Conservation (phyloP, 805 yeast genomes). For the Saccharomycopsis oosterbeekiorum region DNA sequence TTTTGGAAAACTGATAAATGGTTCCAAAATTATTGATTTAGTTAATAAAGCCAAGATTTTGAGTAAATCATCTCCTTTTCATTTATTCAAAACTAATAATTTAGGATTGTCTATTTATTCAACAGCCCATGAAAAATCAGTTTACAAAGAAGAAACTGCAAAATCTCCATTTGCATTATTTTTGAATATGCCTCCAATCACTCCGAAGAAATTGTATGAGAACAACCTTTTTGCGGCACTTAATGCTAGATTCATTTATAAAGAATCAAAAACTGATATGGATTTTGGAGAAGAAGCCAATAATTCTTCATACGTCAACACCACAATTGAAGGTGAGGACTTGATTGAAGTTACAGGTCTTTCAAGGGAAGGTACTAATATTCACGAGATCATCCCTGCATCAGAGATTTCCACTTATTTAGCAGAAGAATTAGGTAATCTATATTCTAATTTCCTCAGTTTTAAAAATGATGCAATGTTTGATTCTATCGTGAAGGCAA, state of each 20-base stretch:
- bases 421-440: slow-evolving; percentile 30
- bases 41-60: slow-evolving; percentile 62
- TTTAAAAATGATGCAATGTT: slow-evolving; percentile 27
- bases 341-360: slow-evolving; percentile 23
- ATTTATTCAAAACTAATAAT: slow-evolving; percentile 51
- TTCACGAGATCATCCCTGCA: slow-evolving; percentile 24
- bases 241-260: slow-evolving; percentile 35
- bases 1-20: slow-evolving; percentile 23
- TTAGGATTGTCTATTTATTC: slow-evolving; percentile 40
- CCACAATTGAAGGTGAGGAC: slow-evolving; percentile 19
- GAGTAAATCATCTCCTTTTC: slow-evolving; percentile 77
- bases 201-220: slow-evolving; percentile 28
- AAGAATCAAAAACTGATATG: slow-evolving; percentile 18
- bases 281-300: not conserved
- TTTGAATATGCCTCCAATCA: slow-evolving; percentile 42
- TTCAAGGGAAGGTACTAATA: slow-evolving; percentile 21
- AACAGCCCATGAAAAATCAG: slow-evolving; percentile 55
- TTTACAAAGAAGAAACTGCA: slow-evolving; percentile 43
- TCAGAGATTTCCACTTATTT: slow-evolving; percentile 29
- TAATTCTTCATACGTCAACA: slow-evolving; percentile 2
- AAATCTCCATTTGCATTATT: slow-evolving; percentile 59
- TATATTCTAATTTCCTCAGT: slow-evolving; percentile 28
- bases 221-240: slow-evolving; percentile 37
- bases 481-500: slow-evolving; percentile 24
- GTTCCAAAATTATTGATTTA: slow-evolving; percentile 41